Base-by-base conservation (phyloP, 2,329 filamentous ascomycete genomes). In the Colletotrichum sojae region DNA sequence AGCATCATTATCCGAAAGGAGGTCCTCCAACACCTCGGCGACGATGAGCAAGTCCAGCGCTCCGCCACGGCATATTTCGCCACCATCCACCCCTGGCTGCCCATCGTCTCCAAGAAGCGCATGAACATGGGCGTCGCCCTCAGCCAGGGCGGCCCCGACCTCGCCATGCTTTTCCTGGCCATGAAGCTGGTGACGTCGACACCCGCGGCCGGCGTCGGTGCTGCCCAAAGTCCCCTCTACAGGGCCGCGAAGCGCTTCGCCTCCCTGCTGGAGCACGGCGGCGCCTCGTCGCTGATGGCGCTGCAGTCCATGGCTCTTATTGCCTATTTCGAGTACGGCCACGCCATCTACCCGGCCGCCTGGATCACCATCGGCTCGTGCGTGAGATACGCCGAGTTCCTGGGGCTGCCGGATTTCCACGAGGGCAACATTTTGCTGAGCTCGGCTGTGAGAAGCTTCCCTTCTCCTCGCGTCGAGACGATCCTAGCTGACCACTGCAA, bases 291-390 rank as follows among this genome's bases (percentile, higher is more conserved):
- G 27, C 71, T 87, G 16, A 76, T 81, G 53, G 74, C 83, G 46
- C 76, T 86, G 8, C 85, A 87, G 73, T 81, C 82, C 4, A 78
- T 81, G 68, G 70, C 86, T 1, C 77, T 87, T 15, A 75, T 86
- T 22, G 78, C 83, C 8, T 74, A 85, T 3, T 86, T 85, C 72
- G 84, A 87, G 71, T 78, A 83, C 65, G 81, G 83, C 1, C 84
- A 87, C 69, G 81, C 78, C 4, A 83, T 87, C 54, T 86, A 86
- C 70, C 85, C 85, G 4, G 81, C 83, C 12, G 83, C 83, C 15
- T 87, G 83, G 78, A 82, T 86, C 75, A 82, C 82, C 1, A 77
- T 84, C 6, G 84, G 81, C 2, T 76, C 78, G 73, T 84, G 82
- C 73, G 78, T 81, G 20, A 76, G 84, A 62, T 84, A 86, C 71